Percentiles rank a stretch among this genome's conserved stretches.
These are phyloP conservation scores for Isochrysis galbana DNA, from an alignment of 78 protist genomes.

Conservation along the genomic window DNA sequence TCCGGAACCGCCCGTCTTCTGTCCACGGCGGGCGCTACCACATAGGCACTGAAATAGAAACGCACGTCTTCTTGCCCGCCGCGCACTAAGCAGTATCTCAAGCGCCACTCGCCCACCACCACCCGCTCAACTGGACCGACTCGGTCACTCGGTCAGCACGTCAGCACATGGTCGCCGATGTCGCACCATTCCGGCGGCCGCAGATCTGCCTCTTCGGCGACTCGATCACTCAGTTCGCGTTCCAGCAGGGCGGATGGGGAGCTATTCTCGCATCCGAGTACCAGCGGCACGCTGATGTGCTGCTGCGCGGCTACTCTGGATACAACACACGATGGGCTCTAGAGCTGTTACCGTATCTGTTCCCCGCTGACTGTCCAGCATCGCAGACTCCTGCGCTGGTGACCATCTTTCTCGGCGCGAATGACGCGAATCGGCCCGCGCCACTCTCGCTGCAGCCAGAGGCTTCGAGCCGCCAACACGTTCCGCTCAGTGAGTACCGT, in stretches of 20 bases:
- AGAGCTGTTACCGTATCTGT: neutral
- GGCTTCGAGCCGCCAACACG: neutral
- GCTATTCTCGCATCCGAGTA: neutral
- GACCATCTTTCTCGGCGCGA: conserved; percentile 2
- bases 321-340: neutral
- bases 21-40: too few relatives aligned
- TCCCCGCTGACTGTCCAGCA: neutral
- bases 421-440: neutral
- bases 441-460: neutral
- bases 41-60: too few relatives aligned
- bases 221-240: neutral
- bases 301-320: neutral
- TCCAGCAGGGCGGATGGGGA: neutral
- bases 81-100: too few relatives aligned
- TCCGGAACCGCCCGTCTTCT: too few relatives aligned
- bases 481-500: neutral
- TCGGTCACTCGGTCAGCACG: too few relatives aligned
- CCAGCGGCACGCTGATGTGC: neutral
- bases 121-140: too few relatives aligned
- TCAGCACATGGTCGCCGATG: too few relatives aligned
- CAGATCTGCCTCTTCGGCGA: conserved; percentile 25
- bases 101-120: too few relatives aligned
- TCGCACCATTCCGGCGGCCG: too few relatives aligned
- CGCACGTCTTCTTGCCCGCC: too few relatives aligned
- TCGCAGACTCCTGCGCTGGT: conserved; percentile 1